Conservation (phyloP, 345 rosid genomes). For the Gossypium turneri region DNA sequence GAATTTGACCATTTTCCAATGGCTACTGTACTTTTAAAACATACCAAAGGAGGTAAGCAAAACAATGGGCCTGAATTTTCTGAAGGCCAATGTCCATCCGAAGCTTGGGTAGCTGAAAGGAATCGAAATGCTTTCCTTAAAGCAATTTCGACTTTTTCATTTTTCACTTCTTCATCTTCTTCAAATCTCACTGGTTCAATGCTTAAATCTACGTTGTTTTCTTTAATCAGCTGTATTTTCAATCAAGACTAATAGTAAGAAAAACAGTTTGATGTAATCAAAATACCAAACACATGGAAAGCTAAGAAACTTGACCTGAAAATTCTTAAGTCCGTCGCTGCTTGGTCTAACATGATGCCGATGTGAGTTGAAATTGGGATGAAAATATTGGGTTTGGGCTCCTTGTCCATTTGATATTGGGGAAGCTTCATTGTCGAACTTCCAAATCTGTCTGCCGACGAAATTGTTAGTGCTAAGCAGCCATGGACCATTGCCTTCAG, state of each 20-base stretch:
- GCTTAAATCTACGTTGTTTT: constrained; percentile 10
- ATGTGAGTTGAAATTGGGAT: not conserved
- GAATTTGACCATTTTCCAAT: not conserved
- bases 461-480: constrained; percentile 6
- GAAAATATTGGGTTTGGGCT: not conserved
- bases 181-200: constrained; percentile 16
- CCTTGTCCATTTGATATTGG: not conserved
- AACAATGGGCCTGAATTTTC: constrained; percentile 24
- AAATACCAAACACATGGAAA: no score
- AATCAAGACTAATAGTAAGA: no score
- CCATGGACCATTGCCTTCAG: constrained; percentile 6
- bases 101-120: constrained; percentile 25
- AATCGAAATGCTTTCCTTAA: constrained; percentile 26
- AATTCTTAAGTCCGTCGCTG: not conserved
- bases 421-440: not conserved
- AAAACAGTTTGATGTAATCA: no score
- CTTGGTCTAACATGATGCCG: not conserved
- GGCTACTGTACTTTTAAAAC: not conserved
- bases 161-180: constrained; percentile 13
- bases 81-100: constrained; percentile 35
- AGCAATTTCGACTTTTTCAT: constrained; percentile 7
- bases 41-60: constrained; percentile 13
- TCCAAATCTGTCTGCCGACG: constrained; percentile 5
- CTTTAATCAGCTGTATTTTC: not conserved
- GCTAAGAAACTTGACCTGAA: not conserved